Percentiles rank a stretch among this genome's conserved stretches.
Conservation (phyloP, 805 yeast genomes). For the Wickerhamomyces silvicola region DNA sequence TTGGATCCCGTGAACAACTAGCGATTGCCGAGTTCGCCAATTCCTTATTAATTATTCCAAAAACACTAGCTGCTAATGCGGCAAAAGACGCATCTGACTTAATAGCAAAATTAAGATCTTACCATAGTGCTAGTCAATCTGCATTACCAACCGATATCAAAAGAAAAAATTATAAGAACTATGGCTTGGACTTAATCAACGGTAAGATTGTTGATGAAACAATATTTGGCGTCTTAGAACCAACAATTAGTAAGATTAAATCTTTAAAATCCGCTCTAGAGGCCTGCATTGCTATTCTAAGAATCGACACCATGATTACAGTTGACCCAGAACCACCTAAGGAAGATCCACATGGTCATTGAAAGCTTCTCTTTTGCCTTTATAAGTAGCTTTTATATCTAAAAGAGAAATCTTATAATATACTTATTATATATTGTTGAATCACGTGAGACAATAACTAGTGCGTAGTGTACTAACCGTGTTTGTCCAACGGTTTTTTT, state of each 20-base stretch:
- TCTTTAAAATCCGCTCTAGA: slow-evolving; percentile 93
- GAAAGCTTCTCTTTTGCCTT: too few species aligned
- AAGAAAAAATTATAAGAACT: slow-evolving; percentile 79
- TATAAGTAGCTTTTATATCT: too few species aligned
- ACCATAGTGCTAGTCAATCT: slow-evolving; percentile 90
- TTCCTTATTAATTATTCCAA: slow-evolving; percentile 86
- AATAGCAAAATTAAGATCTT: slow-evolving; percentile 91
- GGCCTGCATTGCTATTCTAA: slow-evolving; percentile 94
- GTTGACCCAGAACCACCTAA: slow-evolving; percentile 92
- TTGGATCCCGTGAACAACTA: slow-evolving; percentile 94
- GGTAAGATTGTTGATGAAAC: slow-evolving; percentile 90
- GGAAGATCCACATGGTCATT: slow-evolving; percentile 90
- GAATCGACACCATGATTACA: slow-evolving; percentile 97
- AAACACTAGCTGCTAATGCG: slow-evolving; percentile 93
- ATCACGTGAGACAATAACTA: too few species aligned
- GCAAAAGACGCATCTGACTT: slow-evolving; percentile 95
- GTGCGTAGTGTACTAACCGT: too few species aligned
- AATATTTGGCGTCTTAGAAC: slow-evolving; percentile 86
- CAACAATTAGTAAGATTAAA: slow-evolving; percentile 87
- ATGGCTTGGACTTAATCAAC: slow-evolving; percentile 85
- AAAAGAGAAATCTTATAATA: too few species aligned
- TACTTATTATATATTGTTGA: too few species aligned
- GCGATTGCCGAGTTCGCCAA: slow-evolving; percentile 97
- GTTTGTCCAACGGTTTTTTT: too few species aligned
- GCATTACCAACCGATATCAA: slow-evolving; percentile 80